These are phyloP conservation scores for Phytopythium aichiense DNA, from an alignment of 352 stramenopile genomes.

Conservation along the genomic window DNA sequence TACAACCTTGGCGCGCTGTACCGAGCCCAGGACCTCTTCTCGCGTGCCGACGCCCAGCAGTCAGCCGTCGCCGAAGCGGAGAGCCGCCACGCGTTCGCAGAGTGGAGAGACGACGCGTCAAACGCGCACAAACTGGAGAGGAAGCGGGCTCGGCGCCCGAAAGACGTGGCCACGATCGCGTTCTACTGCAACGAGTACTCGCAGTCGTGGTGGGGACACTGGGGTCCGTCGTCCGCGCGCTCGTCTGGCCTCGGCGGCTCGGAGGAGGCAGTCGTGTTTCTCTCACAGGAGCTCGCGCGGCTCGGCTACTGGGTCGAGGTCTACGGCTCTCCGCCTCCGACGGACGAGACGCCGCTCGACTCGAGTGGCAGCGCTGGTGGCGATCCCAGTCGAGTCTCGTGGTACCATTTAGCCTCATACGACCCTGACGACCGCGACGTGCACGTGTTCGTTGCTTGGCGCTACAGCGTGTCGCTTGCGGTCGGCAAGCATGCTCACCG, in stretches of 20 bases:
- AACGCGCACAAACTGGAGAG: constrained; percentile 21
- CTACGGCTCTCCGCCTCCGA: constrained; percentile 59
- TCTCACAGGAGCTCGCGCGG: constrained; percentile 66
- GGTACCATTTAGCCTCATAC: constrained; percentile 73
- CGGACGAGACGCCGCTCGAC: constrained; percentile 31
- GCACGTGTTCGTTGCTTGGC: constrained; percentile 90
- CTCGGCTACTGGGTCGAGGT: constrained; percentile 88
- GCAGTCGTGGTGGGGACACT: constrained; percentile 86
- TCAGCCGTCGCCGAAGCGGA: constrained; percentile 32
- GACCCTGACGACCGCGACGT: constrained; percentile 47
- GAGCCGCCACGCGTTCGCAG: constrained; percentile 22
- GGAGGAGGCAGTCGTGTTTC: constrained; percentile 90
- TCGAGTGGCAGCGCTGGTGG: neutral
- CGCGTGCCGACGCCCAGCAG: constrained; percentile 23
- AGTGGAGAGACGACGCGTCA: constrained; percentile 20
- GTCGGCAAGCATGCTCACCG: constrained; percentile 31
- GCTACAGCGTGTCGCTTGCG: constrained; percentile 81
- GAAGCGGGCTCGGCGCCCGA: constrained; percentile 6
- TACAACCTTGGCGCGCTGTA: constrained; percentile 59
- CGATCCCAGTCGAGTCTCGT: constrained; percentile 38
- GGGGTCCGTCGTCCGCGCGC: constrained; percentile 73
- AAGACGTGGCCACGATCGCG: constrained; percentile 29
- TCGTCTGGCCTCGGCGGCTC: constrained; percentile 77
- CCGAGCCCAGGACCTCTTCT: constrained; percentile 21
- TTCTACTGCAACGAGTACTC: constrained; percentile 93